A percentile compares a stretch with the other conserved stretches of the same genome.
phyloP scores from a whole-genome alignment of 2,329 filamentous ascomycete species.

The Epichloe aotearoae region DNA sequence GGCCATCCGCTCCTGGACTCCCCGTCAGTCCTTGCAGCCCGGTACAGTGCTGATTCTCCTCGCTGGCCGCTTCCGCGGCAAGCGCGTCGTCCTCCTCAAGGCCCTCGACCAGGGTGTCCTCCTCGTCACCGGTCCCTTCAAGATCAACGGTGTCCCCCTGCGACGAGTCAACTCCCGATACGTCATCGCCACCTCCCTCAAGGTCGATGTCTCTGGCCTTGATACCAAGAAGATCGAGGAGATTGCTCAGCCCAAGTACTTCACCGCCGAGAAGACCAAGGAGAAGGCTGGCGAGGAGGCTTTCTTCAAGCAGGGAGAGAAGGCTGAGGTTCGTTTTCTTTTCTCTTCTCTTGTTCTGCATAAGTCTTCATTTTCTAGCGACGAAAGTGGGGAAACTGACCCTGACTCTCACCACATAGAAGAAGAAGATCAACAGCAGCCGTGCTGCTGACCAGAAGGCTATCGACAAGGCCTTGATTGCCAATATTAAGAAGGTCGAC shows the following conservation, averaged over 20 bases:
- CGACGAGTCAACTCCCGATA: conserved; percentile 88
- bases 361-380: neutral
- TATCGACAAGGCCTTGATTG: conserved; percentile 89
- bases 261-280: conserved; percentile 85
- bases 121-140: conserved; percentile 98
- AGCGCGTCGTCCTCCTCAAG: conserved; percentile 99
- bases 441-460: conserved; percentile 97
- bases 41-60: conserved; percentile 97
- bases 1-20: conserved; percentile 73
- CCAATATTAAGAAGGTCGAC: conserved; percentile 97
- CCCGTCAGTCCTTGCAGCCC: conserved; percentile 80
- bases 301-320: conserved; percentile 99
- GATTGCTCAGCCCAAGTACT: conserved; percentile 71
- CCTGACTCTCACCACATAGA: conserved; percentile 42
- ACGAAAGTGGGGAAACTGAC: conserved; percentile 3
- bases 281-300: conserved; percentile 96
- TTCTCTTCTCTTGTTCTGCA: neutral
- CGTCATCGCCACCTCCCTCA: conserved; percentile 81
- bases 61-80: conserved; percentile 98
- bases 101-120: conserved; percentile 93
- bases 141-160: conserved; percentile 98
- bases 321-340: conserved; percentile 64
- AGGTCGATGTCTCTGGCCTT: conserved; percentile 72
- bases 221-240: conserved; percentile 84
- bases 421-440: conserved; percentile 89